Conservation (phyloP, 2,329 filamentous ascomycete species). For the Colletotrichum sp. region DNA sequence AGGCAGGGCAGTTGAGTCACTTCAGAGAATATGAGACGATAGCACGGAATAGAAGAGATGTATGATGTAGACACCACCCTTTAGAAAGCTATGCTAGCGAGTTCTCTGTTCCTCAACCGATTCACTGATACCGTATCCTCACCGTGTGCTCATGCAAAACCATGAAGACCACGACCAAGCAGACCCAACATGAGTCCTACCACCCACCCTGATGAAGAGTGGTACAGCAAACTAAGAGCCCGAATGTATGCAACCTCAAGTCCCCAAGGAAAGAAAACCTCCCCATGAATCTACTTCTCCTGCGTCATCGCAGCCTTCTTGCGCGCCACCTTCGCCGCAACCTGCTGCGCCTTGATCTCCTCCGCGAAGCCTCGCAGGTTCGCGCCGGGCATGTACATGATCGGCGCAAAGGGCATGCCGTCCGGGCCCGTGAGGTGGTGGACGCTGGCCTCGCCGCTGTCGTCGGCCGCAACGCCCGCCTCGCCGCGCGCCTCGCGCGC, state of each 20-base stretch:
- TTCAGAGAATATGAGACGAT: background rate
- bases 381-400: no score
- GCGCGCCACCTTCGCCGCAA: background rate
- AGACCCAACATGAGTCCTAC: no score
- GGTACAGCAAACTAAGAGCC: no score
- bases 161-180: no score
- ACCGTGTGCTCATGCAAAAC: background rate
- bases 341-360: background rate
- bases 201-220: no score
- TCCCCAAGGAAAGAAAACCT: no score
- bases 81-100: background rate
- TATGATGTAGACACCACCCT: background rate
- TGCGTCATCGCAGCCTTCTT: background rate
- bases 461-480: background rate
- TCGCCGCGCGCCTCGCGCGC: background rate
- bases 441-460: background rate
- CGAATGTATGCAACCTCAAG: no score
- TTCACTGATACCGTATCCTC: background rate
- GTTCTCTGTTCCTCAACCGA: accelerated
- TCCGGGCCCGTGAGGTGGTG: background rate
- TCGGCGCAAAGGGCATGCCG: no score
- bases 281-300: background rate
- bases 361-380: background rate
- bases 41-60: background rate
- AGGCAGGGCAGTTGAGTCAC: background rate